These are phyloP conservation scores for Lactarius hatsudake DNA, from an alignment of 768 basidiomycete genomes.

Conservation along the genomic window DNA sequence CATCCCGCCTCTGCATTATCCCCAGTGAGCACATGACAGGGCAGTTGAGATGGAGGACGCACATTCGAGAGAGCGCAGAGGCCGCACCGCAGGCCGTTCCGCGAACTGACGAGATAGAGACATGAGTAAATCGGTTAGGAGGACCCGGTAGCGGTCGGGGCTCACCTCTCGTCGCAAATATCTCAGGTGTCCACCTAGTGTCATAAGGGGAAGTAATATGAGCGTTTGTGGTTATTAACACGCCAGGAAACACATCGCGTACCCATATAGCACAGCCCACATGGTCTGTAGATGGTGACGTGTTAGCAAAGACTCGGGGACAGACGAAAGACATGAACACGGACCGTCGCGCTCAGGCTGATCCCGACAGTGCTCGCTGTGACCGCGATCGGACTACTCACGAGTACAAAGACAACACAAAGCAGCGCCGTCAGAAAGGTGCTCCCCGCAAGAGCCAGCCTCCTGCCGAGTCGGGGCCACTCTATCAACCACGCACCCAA, in stretches of 20 bases:
- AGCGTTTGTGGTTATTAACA: neutral
- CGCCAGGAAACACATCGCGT: slow-evolving; percentile 15
- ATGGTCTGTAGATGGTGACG: slow-evolving; percentile 41
- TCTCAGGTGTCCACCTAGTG: slow-evolving; percentile 75
- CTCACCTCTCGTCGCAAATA: slow-evolving; percentile 74
- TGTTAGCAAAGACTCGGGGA: neutral
- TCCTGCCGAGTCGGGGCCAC: slow-evolving; percentile 55
- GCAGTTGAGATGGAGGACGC: slow-evolving; percentile 32
- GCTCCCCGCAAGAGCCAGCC: slow-evolving; percentile 69
- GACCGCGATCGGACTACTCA: slow-evolving; percentile 54
- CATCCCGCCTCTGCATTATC: slow-evolving; percentile 70
- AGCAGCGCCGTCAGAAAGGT: slow-evolving; percentile 75
- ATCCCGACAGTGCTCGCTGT: slow-evolving; percentile 73
- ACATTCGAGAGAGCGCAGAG: slow-evolving; percentile 83
- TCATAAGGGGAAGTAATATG: slow-evolving; percentile 18
- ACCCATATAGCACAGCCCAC: slow-evolving; percentile 86
- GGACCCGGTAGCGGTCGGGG: neutral
- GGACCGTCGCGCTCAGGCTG: slow-evolving; percentile 69
- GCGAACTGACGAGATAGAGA: slow-evolving; percentile 50
- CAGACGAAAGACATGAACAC: slow-evolving; percentile 24
- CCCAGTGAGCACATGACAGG: slow-evolving; percentile 15
- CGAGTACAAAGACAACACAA: slow-evolving; percentile 66
- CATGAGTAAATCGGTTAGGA: neutral
- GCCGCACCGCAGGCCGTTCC: slow-evolving; percentile 89
- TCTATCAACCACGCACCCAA: slow-evolving; percentile 86